Conservation (phyloP, 2,329 filamentous ascomycete species). For the Penicillium sp. region DNA sequence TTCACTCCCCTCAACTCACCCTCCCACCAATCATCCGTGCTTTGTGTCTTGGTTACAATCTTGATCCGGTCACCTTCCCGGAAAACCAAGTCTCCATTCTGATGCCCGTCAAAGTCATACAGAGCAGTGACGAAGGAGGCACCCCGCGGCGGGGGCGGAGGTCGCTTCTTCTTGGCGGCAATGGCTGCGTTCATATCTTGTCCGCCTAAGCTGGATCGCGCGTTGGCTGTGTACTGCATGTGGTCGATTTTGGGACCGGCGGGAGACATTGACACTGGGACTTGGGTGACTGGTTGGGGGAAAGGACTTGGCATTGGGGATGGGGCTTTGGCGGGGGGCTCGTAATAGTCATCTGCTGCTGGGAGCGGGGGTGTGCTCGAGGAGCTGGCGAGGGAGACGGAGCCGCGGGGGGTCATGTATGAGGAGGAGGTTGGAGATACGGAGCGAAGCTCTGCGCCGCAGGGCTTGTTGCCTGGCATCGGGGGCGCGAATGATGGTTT, state of each 20-base stretch:
- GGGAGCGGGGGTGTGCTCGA: constrained; percentile 14
- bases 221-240: constrained; percentile 30
- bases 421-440: constrained; percentile 28
- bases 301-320: constrained; percentile 7
- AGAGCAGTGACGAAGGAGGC: constrained; percentile 66
- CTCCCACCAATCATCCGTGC: constrained; percentile 84
- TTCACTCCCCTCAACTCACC: constrained; percentile 67
- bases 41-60: constrained; percentile 74
- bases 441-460: constrained; percentile 10
- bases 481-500: constrained; percentile 27
- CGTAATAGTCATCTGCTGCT: constrained; percentile 15
- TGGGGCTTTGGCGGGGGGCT: constrained; percentile 11
- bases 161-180: constrained; percentile 68
- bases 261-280: constrained; percentile 28
- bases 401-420: constrained; percentile 25
- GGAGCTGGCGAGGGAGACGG: constrained; percentile 16
- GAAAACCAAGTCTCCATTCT: constrained; percentile 69
- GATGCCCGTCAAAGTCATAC: constrained; percentile 72
- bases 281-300: constrained; percentile 1
- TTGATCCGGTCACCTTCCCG: constrained; percentile 73
- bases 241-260: constrained; percentile 31
- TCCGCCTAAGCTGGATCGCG: constrained; percentile 44
- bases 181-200: constrained; percentile 27
- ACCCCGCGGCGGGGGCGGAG: constrained; percentile 64
- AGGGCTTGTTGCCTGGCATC: constrained; percentile 26